Conservation (phyloP, 306 rosid species). For the Styphnolobium japonicum region DNA sequence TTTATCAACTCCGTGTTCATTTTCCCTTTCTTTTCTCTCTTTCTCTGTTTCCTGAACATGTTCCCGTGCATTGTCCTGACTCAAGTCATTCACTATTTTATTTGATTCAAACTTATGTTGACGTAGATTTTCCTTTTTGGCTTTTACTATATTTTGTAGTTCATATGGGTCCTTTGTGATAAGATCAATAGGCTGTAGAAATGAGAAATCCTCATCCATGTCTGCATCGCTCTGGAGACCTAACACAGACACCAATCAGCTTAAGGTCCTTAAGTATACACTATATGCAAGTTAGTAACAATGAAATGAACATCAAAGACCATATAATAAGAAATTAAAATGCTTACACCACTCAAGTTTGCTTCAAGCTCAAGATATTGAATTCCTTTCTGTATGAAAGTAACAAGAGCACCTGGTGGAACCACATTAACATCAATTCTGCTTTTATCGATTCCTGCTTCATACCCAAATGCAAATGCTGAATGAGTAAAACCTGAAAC, state of each 20-base stretch:
- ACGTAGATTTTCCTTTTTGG: slow-evolving; percentile 49
- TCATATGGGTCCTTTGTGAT: slow-evolving; percentile 58
- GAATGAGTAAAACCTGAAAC: slow-evolving; percentile 66
- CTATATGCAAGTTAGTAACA: not conserved
- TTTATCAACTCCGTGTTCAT: slow-evolving; percentile 34
- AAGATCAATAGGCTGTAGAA: slow-evolving; percentile 66
- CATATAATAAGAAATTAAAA: not conserved
- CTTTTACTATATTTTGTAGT: slow-evolving; percentile 47
- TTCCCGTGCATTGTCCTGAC: slow-evolving; percentile 30
- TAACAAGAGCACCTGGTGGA: slow-evolving; percentile 69
- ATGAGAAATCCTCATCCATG: slow-evolving; percentile 64
- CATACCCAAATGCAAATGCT: slow-evolving; percentile 66
- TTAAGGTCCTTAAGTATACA: slow-evolving; percentile 19
- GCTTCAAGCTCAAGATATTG: slow-evolving; percentile 71
- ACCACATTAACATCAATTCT: slow-evolving; percentile 49
- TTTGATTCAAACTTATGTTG: slow-evolving; percentile 40
- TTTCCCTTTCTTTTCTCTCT: slow-evolving; percentile 39
- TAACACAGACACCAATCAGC: slow-evolving; percentile 40
- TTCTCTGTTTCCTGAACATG: slow-evolving; percentile 30
- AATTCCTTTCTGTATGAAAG: slow-evolving; percentile 62
- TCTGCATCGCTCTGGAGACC: slow-evolving; percentile 59
- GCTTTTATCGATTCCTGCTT: slow-evolving; percentile 60
- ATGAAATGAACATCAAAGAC: not conserved
- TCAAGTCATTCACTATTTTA: slow-evolving; percentile 30
- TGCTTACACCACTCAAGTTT: slow-evolving; percentile 57